Percentiles rank a stretch among this genome's conserved stretches.
These are phyloP conservation scores for Aspergillus mulundensis DNA, from an alignment of 495 filamentous ascomycete species.

Conservation along the genomic window DNA sequence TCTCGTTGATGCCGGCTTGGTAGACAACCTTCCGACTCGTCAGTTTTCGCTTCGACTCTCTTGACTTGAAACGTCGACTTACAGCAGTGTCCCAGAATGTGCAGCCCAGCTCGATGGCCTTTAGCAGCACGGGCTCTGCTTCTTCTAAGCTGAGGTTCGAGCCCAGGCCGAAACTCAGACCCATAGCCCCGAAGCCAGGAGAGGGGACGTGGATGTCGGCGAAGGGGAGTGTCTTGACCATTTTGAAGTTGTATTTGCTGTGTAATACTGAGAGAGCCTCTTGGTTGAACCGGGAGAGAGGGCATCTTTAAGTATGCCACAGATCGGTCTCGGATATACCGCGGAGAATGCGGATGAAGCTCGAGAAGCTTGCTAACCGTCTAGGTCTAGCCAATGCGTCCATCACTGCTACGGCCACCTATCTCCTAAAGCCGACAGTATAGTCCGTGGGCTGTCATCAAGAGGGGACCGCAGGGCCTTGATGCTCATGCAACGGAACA, in stretches of 20 bases:
- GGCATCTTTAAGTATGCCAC: background rate
- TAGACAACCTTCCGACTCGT: constrained; percentile 37
- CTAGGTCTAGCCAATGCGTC: background rate
- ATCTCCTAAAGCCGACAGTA: background rate
- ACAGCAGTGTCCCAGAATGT: constrained; percentile 54
- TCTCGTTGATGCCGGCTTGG: constrained; percentile 45
- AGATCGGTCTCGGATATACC: background rate
- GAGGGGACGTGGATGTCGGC: constrained; percentile 34
- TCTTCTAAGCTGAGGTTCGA: constrained; percentile 39
- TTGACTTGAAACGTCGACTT: background rate
- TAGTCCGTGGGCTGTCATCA: background rate
- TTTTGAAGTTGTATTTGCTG: constrained; percentile 17
- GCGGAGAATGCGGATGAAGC: no score
- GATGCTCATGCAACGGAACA: background rate
- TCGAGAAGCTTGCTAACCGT: no score
- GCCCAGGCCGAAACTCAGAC: constrained; percentile 40
- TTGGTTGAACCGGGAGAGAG: background rate
- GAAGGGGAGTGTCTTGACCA: constrained; percentile 44
- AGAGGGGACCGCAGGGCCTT: background rate
- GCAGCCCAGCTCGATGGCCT: constrained; percentile 48
- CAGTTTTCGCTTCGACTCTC: background rate
- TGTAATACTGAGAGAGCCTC: background rate
- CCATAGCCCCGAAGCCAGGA: constrained; percentile 48
- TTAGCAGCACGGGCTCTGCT: constrained; percentile 47
- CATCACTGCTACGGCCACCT: background rate